A percentile compares a stretch with the other conserved stretches of the same genome.
These are phyloP conservation scores for Sugiyamaella qingdaonensis DNA, from an alignment of 805 yeast genomes.

Conservation along the genomic window DNA sequence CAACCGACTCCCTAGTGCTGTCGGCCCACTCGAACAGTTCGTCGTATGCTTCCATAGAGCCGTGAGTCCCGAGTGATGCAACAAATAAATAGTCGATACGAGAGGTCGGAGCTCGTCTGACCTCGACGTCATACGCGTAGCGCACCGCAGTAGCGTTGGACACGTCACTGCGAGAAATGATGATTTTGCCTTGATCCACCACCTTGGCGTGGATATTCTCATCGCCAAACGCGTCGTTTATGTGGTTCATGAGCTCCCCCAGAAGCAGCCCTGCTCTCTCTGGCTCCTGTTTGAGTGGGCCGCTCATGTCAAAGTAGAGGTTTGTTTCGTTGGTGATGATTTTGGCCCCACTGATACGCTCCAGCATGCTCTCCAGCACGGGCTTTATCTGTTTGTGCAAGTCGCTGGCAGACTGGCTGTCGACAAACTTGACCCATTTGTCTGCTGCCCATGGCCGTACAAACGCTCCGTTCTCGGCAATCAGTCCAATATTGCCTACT, in stretches of 20 bases:
- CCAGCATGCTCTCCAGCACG: slow-evolving; percentile 57
- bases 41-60: slow-evolving; percentile 29
- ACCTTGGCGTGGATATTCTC: slow-evolving; percentile 68
- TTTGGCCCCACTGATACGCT: slow-evolving; percentile 75
- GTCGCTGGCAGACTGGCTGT: slow-evolving; percentile 26
- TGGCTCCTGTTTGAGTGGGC: slow-evolving; percentile 46
- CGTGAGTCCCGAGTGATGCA: slow-evolving; percentile 20
- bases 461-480: slow-evolving; percentile 89
- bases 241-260: slow-evolving; percentile 82
- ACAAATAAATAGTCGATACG: slow-evolving; percentile 26
- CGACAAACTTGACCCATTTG: slow-evolving; percentile 61
- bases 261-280: slow-evolving; percentile 64
- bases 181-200: slow-evolving; percentile 56
- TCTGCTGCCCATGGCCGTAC: slow-evolving; percentile 40
- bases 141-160: slow-evolving; percentile 48
- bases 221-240: slow-evolving; percentile 67
- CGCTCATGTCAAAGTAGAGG: slow-evolving; percentile 70
- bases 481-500: slow-evolving; percentile 66
- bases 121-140: slow-evolving; percentile 15
- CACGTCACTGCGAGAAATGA: slow-evolving; percentile 63
- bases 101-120: slow-evolving; percentile 8
- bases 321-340: slow-evolving; percentile 72
- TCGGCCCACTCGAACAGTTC: slow-evolving; percentile 30
- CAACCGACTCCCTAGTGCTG: slow-evolving; percentile 4
- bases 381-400: slow-evolving; percentile 60